Base-by-base conservation (phyloP, 2,329 filamentous ascomycete species). In the Phialophora macrospora region DNA sequence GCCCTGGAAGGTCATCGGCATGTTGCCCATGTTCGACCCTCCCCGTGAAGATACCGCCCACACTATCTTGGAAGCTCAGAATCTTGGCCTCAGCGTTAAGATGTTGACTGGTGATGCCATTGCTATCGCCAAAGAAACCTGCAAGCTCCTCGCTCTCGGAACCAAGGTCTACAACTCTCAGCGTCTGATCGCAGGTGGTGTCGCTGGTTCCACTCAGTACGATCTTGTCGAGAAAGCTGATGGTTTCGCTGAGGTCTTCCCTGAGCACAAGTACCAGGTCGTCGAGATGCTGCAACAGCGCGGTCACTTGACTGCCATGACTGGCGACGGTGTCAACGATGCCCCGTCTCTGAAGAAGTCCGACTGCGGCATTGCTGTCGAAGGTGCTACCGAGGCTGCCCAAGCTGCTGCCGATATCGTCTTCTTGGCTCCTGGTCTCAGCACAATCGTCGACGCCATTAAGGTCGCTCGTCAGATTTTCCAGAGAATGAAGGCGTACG, bases 91-190 rank as follows among this genome's bases (percentile, higher is more conserved):
- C 38, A 87, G 86, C 71, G 89, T 92, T 72, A 92, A 92, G 86
- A 92, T 92, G 89, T 82, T 92, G 78, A 92, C 89, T 80, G 89
- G 89, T 85, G 89, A 92, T 76, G 89, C 89, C 70, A 90, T 91
- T 73, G 89, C 89, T 73, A 92, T 92, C 71, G 89, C 89, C 66
- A 91, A 91, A 82, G 89, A 92, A 80, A 92, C 89, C 72, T 92
- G 89, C 85, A 90, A 91, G 82, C 91, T 91, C 87, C 84, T 92
- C 77, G 88, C 89, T 71, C 86, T 92, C 66, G 88, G 88, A 73
- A 91, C 89, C 77, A 91, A 91, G 83, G 89, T 92, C 71, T 92
- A 92, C 83, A 90, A 91, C 82, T 91, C 89, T 66, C 87, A 90
- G 76, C 89, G 88, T 80, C 85, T 92, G 71, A 90, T 91, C 73